These are phyloP conservation scores for Fistulifera pelliculosa DNA, from an alignment of 108 stramenopile species.

Conservation along the genomic window DNA sequence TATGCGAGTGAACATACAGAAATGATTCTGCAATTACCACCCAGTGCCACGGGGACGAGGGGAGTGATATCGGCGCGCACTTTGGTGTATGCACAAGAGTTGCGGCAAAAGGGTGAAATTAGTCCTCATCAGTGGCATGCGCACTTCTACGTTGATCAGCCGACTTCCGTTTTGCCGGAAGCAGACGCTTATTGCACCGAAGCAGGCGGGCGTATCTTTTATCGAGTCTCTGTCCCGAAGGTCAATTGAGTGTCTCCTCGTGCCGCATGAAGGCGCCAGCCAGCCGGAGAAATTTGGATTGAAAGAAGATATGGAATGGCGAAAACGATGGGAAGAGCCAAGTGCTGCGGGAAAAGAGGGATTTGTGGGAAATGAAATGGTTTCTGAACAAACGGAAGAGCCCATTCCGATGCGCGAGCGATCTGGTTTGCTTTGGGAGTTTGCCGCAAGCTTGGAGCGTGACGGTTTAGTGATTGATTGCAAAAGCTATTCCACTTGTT, in stretches of 20 bases:
- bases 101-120: conserved; percentile 43
- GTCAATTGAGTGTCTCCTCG: conserved; percentile 13
- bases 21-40: conserved; percentile 36
- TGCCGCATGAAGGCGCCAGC: conserved; percentile 20
- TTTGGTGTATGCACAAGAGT: conserved; percentile 24
- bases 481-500: conserved; percentile 59
- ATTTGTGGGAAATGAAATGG: conserved; percentile 15
- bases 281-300: conserved; percentile 43
- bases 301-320: conserved; percentile 61
- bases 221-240: too few species aligned
- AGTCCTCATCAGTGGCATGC: conserved; percentile 74
- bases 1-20: not conserved
- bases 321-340: conserved; percentile 13
- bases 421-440: conserved; percentile 57
- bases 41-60: conserved; percentile 56
- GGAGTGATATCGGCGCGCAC: conserved; percentile 33
- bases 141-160: conserved; percentile 61
- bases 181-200: conserved; percentile 75
- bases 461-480: conserved; percentile 48
- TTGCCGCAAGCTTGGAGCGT: conserved; percentile 15
- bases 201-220: conserved; percentile 75
- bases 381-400: conserved; percentile 2
- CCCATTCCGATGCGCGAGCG: conserved; percentile 24
- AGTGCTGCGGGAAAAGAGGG: conserved; percentile 47
- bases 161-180: conserved; percentile 65